Evolutionary conservation across 768 basidiomycete species (phyloP).

Genomic region (Hypholoma fasciculare): DNA sequence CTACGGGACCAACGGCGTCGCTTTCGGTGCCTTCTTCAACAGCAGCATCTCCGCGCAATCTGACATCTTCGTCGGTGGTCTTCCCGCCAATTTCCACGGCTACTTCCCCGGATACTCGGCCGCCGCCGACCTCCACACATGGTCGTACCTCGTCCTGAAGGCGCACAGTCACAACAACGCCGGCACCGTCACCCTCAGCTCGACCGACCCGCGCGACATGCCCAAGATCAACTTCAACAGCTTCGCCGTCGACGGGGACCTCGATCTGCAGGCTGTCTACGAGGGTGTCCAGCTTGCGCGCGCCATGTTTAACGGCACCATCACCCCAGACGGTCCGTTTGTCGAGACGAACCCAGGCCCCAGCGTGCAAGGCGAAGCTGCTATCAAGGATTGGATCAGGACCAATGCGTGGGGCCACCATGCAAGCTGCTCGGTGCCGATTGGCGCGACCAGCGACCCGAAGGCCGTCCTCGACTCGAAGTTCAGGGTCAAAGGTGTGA

Average conservation of each 20-base stretch:
- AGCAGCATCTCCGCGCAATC: background rate
- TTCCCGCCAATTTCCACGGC: slow-evolving; percentile 4
- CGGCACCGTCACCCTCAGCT: slow-evolving; percentile 1
- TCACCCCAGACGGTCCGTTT: background rate
- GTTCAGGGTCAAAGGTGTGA: slow-evolving; percentile 1
- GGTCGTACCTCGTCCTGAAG: background rate
- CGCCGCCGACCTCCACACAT: background rate
- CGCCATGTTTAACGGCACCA: background rate
- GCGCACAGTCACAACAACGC: slow-evolving; percentile 3
- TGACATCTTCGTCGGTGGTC: background rate
- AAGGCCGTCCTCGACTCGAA: background rate
- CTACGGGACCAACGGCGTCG: background rate
- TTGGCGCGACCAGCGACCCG: background rate
- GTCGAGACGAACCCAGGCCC: background rate
- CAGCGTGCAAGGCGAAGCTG: background rate
- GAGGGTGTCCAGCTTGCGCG: slow-evolving; percentile 1
- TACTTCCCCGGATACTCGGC: background rate
- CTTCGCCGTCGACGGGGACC: background rate
- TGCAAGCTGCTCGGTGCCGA: slow-evolving; percentile 2
- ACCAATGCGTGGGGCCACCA: slow-evolving; percentile 3
- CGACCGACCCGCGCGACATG: slow-evolving; percentile 3
- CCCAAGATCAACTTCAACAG: slow-evolving; percentile 1
- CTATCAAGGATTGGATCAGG: slow-evolving; percentile 2
- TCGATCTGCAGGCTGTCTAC: background rate
- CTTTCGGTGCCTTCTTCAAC: background rate